These are phyloP conservation scores for Penicillium sp. DNA, from an alignment of 2,329 filamentous ascomycete genomes.

Conservation along the genomic window DNA sequence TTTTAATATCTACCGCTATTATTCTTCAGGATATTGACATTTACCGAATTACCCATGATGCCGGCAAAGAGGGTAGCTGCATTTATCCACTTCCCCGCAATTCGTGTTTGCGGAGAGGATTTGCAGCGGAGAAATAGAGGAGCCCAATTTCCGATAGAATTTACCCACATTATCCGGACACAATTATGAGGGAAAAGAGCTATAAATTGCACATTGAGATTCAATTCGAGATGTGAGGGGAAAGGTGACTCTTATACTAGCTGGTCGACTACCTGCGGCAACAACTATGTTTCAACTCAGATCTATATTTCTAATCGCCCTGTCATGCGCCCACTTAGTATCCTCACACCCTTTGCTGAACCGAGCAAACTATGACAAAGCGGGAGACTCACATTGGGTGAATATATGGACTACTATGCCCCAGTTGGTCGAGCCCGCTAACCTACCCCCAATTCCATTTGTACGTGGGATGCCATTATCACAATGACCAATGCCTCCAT, in stretches of 20 bases:
- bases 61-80: neutral
- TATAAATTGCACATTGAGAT: neutral
- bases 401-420: conserved; percentile 66
- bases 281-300: neutral
- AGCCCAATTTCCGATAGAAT: neutral
- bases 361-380: neutral
- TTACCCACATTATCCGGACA: conserved; percentile 2
- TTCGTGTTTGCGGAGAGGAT: neutral
- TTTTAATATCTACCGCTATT: neutral
- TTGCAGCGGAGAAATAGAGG: neutral
- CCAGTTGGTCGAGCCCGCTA: conserved; percentile 60
- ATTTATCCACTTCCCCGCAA: conserved; percentile 2
- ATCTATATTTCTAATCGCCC: neutral
- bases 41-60: neutral
- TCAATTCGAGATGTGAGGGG: neutral
- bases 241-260: neutral
- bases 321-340: neutral
- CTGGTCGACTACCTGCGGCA: neutral
- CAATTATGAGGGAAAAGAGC: neutral
- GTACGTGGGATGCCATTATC: conserved; percentile 16
- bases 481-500: neutral
- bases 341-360: neutral
- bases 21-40: neutral
- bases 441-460: conserved; percentile 60
- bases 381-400: conserved; percentile 49